phyloP scores from a whole-genome alignment of 495 filamentous ascomycete genomes.

The Neurospora hispaniola region DNA sequence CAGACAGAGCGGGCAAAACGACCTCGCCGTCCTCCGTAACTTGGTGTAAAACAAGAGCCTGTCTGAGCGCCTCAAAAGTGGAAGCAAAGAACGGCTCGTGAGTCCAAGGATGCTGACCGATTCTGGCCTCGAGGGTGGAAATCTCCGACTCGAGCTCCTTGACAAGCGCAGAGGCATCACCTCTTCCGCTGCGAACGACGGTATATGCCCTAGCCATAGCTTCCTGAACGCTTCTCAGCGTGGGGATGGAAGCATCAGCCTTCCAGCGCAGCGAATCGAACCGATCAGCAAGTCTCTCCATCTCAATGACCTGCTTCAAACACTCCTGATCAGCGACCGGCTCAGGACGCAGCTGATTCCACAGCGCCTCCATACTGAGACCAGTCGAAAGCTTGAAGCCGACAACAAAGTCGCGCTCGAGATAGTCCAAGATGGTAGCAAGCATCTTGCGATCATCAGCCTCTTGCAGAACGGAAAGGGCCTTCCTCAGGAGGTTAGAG shows the following conservation, averaged over 20 bases:
- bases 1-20: conserved; percentile 12
- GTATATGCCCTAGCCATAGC: conserved; percentile 43
- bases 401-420: conserved; percentile 34
- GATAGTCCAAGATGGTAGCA: conserved; percentile 15
- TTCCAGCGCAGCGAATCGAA: conserved; percentile 59
- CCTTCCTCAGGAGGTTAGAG: conserved; percentile 19
- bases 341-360: conserved; percentile 58
- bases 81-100: conserved; percentile 45
- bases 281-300: conserved; percentile 60
- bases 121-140: conserved; percentile 36
- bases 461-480: conserved; percentile 11
- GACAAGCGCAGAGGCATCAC: conserved; percentile 34
- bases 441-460: conserved; percentile 19
- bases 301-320: conserved; percentile 44
- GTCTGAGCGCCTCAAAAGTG: conserved; percentile 57
- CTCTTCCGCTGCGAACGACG: conserved; percentile 31
- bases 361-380: conserved; percentile 75
- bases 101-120: conserved; percentile 27
- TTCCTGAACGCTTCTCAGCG: conserved; percentile 35
- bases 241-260: conserved; percentile 29
- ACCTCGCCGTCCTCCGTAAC: conserved; percentile 10
- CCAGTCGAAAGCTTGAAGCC: conserved; percentile 59
- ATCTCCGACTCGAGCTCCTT: conserved; percentile 48
- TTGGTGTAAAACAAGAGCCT: conserved; percentile 43
- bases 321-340: conserved; percentile 28